Evolutionary conservation across 176 grass and related monocot species (phyloP).

Genomic region (Puya raimondii): DNA sequence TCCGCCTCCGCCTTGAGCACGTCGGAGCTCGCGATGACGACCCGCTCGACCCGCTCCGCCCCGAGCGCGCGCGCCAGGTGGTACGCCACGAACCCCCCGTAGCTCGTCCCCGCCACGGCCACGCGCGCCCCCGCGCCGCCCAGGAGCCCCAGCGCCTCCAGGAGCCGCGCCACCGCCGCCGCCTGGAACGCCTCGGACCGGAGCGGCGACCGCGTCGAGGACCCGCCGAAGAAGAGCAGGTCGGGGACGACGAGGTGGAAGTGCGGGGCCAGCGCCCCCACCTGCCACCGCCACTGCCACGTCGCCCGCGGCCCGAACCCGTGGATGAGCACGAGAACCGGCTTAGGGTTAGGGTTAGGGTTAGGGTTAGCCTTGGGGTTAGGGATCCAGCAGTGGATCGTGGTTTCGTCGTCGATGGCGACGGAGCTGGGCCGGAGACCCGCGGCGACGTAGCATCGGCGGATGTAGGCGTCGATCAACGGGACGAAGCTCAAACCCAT

Average conservation of each 20-base stretch:
- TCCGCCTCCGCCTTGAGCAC: conserved; percentile 57
- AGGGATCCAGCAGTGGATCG: conserved; percentile 65
- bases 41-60: conserved; percentile 28
- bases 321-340: conserved; percentile 60
- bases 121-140: conserved; percentile 1
- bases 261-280: conserved; percentile 38
- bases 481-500: conserved; percentile 42
- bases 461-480: conserved; percentile 42
- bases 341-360: conserved; percentile 22
- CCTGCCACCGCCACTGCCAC: conserved; percentile 70
- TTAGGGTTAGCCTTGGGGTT: conserved; percentile 23
- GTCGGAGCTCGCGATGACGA: conserved; percentile 71
- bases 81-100: conserved; percentile 83
- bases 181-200: conserved; percentile 72
- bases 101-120: conserved; percentile 72
- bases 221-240: conserved; percentile 70
- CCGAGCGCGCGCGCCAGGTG: conserved; percentile 39
- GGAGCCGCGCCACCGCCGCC: conserved; percentile 39
- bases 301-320: conserved; percentile 69
- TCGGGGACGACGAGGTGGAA: conserved; percentile 73
- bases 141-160: conserved; percentile 29
- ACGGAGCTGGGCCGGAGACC: conserved; percentile 44
- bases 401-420: conserved; percentile 38
- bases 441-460: conserved; percentile 31
- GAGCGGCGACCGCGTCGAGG: conserved; percentile 26